Conservation (phyloP, 805 yeast species). For the Wickerhamomyces pijperi region DNA sequence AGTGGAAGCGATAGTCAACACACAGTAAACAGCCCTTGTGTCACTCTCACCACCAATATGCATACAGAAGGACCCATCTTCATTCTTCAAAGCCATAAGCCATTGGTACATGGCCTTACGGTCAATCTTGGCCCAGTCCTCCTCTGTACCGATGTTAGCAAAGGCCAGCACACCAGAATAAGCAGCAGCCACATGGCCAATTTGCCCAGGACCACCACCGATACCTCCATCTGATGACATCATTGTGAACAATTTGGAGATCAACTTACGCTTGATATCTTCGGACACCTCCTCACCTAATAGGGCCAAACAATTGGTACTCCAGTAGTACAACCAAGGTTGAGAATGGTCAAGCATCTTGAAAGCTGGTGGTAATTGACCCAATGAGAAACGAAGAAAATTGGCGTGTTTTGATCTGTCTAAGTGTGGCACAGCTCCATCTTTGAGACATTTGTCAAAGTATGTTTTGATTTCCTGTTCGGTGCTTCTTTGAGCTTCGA, state of each 20-base stretch:
- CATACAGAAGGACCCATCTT: constrained; percentile 71
- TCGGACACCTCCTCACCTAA: constrained; percentile 23
- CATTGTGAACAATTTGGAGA: constrained; percentile 20
- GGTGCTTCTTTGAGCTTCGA: constrained; percentile 22
- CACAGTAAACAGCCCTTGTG: constrained; percentile 80
- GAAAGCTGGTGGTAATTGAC: constrained; percentile 13
- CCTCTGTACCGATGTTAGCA: constrained; percentile 36
- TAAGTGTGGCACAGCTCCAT: constrained; percentile 10
- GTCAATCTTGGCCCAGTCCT: constrained; percentile 32
- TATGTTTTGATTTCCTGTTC: constrained; percentile 21
- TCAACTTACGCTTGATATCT: constrained; percentile 20
- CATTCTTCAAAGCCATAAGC: constrained; percentile 50
- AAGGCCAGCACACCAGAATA: constrained; percentile 69
- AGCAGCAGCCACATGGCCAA: constrained; percentile 75
- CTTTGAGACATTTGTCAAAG: constrained; percentile 18
- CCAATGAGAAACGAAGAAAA: constrained; percentile 12
- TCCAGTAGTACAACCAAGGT: constrained; percentile 88
- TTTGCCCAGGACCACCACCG: constrained; percentile 77
- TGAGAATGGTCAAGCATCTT: constrained; percentile 73
- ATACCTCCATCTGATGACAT: constrained; percentile 46
- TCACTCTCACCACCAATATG: constrained; percentile 76
- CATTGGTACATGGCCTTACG: constrained; percentile 42
- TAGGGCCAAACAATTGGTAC: constrained; percentile 40
- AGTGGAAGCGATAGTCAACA: constrained; percentile 58
- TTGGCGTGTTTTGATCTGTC: constrained; percentile 9